Conservation (phyloP, 2,329 filamentous ascomycete genomes). For the Elsinoe ampelina region DNA sequence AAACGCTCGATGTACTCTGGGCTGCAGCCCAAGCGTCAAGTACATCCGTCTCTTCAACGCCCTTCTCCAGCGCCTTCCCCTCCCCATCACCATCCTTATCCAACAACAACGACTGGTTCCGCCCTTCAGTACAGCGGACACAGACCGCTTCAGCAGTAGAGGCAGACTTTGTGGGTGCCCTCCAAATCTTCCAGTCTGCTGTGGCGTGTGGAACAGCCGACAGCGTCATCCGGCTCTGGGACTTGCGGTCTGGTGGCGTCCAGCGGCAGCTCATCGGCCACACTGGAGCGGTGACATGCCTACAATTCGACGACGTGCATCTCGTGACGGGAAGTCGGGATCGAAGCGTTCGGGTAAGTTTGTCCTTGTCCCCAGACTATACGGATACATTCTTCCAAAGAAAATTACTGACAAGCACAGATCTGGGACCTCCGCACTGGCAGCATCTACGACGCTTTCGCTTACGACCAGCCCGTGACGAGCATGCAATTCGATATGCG, state of each 20-base stretch:
- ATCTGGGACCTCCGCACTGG: conserved; percentile 98
- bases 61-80: conserved; percentile 9
- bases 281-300: conserved; percentile 82
- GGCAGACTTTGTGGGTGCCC: conserved; percentile 85
- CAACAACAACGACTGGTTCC: conserved; percentile 49
- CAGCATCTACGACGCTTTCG: conserved; percentile 90
- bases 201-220: conserved; percentile 94
- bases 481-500: conserved; percentile 96
- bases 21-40: conserved; percentile 81
- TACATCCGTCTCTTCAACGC: conserved; percentile 38
- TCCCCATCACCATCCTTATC: background rate
- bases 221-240: conserved; percentile 94
- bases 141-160: conserved; percentile 52
- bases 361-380: too few relatives aligned
- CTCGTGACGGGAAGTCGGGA: conserved; percentile 88
- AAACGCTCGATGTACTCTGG: conserved; percentile 97
- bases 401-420: conserved; percentile 46
- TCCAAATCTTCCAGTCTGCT: conserved; percentile 94
- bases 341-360: conserved; percentile 84
- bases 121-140: conserved; percentile 48
- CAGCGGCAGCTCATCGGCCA: conserved; percentile 92
- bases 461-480: conserved; percentile 83
- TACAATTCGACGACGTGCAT: conserved; percentile 95
- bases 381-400: too few relatives aligned
- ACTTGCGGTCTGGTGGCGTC: conserved; percentile 93